Percentiles rank a stretch among this genome's conserved stretches.
phyloP scores from a whole-genome alignment of 345 rosid genomes.

The Populus euphratica region DNA sequence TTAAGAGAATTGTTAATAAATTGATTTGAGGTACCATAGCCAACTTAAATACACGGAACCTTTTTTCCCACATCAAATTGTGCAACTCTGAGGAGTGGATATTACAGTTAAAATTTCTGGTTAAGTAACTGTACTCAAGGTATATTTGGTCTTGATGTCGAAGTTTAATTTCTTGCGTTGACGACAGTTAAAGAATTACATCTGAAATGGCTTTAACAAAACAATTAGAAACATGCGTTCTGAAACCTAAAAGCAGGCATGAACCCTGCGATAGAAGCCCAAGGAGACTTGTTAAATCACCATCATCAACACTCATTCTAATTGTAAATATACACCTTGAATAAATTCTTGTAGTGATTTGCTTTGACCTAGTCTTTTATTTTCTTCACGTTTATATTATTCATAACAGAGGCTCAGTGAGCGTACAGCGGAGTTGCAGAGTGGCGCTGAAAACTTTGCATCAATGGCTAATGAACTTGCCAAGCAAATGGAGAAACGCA shows the following conservation, averaged over 20 bases:
- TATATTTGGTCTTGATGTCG: background rate
- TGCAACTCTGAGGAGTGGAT: background rate
- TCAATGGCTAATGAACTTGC: slow-evolving; percentile 73
- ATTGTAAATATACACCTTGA: background rate
- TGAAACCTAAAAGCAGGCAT: background rate
- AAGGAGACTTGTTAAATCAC: background rate
- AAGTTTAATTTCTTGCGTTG: background rate
- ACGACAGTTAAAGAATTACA: background rate
- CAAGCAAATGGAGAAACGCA: slow-evolving; percentile 78
- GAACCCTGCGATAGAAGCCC: background rate
- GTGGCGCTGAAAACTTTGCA: slow-evolving; percentile 73
- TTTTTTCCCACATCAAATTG: background rate
- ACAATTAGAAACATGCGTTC: background rate
- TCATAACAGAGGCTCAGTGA: slow-evolving; percentile 51
- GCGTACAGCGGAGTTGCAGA: slow-evolving; percentile 74
- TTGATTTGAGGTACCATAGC: background rate
- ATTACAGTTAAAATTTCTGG: background rate
- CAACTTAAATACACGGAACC: background rate
- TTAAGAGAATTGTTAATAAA: background rate
- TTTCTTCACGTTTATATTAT: background rate
- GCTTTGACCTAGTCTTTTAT: background rate
- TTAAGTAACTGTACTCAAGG: background rate
- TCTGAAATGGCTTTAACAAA: background rate
- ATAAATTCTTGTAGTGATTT: background rate
- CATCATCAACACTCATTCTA: background rate